Conservation (phyloP, 176 grass and related monocot species). For the Oryza longistaminata region DNA sequence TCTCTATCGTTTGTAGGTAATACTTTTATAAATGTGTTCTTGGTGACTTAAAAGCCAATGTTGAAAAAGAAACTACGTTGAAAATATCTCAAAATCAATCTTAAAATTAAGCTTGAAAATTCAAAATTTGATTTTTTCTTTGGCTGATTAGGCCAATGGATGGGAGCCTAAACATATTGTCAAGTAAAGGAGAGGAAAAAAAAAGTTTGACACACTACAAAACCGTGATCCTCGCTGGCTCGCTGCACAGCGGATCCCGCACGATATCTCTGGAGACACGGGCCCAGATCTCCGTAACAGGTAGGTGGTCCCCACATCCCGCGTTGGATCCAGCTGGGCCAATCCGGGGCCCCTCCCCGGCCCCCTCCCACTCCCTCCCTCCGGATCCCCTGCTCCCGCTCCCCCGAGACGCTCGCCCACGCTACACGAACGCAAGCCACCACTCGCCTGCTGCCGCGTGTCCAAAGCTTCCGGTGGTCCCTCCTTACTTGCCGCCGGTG, state of each 20-base stretch:
- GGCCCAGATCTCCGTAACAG: constrained; percentile 29
- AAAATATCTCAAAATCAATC: too few species aligned
- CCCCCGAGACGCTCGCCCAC: background rate
- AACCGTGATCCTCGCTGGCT: background rate
- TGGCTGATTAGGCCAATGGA: too few species aligned
- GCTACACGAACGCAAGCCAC: background rate
- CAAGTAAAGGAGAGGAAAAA: too few species aligned
- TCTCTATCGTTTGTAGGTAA: too few species aligned
- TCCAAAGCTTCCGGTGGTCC: background rate
- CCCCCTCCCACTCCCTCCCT: background rate
- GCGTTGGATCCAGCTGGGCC: constrained; percentile 52
- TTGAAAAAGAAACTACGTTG: too few species aligned
- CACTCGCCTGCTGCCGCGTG: background rate
- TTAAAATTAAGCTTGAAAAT: too few species aligned
- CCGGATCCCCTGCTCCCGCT: constrained; percentile 29
- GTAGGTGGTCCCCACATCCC: constrained; percentile 37
- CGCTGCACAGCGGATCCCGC: background rate
- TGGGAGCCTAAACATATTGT: too few species aligned
- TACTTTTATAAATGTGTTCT: too few species aligned
- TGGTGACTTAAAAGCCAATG: too few species aligned
- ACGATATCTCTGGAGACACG: background rate
- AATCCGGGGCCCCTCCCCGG: constrained; percentile 14
- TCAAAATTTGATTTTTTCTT: too few species aligned
- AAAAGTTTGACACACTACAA: background rate
- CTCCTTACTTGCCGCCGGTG: background rate